phyloP scores from a whole-genome alignment of 2,329 filamentous ascomycete genomes.

The Akanthomyces lecanii region DNA sequence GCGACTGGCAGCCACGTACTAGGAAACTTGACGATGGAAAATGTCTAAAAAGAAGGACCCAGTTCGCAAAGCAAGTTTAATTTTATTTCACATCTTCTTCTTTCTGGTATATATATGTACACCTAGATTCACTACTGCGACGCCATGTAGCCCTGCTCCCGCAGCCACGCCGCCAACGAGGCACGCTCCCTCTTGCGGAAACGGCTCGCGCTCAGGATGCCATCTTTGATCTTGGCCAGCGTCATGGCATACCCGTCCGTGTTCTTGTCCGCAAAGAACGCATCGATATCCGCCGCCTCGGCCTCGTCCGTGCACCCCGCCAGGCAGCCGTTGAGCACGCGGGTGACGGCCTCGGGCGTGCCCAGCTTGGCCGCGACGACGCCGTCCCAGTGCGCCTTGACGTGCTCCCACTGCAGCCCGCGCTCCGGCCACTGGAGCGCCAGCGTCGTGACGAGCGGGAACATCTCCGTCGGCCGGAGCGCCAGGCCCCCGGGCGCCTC shows the following conservation, averaged over 20 bases:
- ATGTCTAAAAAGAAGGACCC: no score
- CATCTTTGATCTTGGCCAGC: slow-evolving; percentile 75
- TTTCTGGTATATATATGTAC: neutral
- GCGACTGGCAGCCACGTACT: slow-evolving; percentile 72
- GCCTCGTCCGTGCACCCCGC: slow-evolving; percentile 70
- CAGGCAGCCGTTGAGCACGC: slow-evolving; percentile 75
- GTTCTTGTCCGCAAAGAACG: slow-evolving; percentile 84
- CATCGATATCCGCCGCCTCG: slow-evolving; percentile 69
- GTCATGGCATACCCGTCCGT: slow-evolving; percentile 82
- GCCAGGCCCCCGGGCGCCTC: slow-evolving; percentile 50
- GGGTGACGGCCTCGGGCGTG: slow-evolving; percentile 84
- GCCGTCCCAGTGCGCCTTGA: slow-evolving; percentile 77
- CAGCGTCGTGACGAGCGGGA: slow-evolving; percentile 70
- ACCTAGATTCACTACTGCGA: neutral
- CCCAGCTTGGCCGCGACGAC: slow-evolving; percentile 65
- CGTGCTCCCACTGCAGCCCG: slow-evolving; percentile 73
- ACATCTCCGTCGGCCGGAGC: slow-evolving; percentile 80
- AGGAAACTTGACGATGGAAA: neutral
- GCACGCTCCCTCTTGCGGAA: slow-evolving; percentile 8
- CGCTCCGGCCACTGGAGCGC: slow-evolving; percentile 69
- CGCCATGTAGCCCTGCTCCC: neutral
- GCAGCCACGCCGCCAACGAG: slow-evolving; percentile 3
- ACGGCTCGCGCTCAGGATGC: neutral
- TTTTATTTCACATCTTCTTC: neutral
- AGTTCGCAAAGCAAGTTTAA: neutral